phyloP scores from a whole-genome alignment of 371 early-diverging fungal genomes.

The Rhizopus delemar region DNA sequence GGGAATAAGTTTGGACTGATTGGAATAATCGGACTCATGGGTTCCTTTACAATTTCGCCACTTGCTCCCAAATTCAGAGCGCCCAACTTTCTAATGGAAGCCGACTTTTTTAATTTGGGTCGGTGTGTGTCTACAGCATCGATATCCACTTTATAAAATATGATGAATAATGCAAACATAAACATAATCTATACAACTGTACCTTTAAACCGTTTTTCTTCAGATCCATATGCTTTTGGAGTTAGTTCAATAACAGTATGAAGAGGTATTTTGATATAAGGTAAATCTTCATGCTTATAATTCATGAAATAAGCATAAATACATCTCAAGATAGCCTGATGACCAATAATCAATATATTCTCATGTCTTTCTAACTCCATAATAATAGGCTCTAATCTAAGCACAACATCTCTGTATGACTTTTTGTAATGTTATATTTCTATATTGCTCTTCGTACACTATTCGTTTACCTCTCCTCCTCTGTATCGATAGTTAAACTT shows the following conservation, averaged over 20 bases:
- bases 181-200: neutral
- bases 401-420: constrained; percentile 77
- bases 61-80: constrained; percentile 40
- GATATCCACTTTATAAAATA: constrained; percentile 60
- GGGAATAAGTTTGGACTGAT: constrained; percentile 47
- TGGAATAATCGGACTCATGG: constrained; percentile 51
- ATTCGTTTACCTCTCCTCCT: constrained; percentile 81
- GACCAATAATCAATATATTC: constrained; percentile 94
- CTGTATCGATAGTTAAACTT: constrained; percentile 93
- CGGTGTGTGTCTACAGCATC: constrained; percentile 88
- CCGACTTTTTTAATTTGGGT: constrained; percentile 39
- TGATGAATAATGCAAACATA: neutral
- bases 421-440: constrained; percentile 6
- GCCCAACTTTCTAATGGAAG: constrained; percentile 18
- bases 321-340: constrained; percentile 92
- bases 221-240: constrained; percentile 93
- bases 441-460: neutral
- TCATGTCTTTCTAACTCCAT: constrained; percentile 97
- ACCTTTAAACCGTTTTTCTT: constrained; percentile 81
- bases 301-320: constrained; percentile 94
- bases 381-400: constrained; percentile 75
- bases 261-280: constrained; percentile 94
- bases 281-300: constrained; percentile 87
- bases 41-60: constrained; percentile 53
- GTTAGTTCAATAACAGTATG: constrained; percentile 95